These are phyloP conservation scores for Clavispora santaluciae DNA, from an alignment of 805 yeast genomes.

Conservation along the genomic window DNA sequence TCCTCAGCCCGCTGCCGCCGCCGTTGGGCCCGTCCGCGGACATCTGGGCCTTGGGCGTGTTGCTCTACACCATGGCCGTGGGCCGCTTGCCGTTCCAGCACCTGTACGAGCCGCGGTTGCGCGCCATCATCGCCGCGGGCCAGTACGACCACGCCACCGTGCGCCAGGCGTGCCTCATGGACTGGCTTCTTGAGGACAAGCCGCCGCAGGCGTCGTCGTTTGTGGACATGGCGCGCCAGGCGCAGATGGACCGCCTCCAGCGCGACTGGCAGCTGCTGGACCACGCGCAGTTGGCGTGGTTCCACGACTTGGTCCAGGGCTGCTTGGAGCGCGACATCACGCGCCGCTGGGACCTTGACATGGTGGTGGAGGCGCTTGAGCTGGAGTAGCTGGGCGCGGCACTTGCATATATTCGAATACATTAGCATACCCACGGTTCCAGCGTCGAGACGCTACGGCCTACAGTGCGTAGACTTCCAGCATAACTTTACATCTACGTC, in stretches of 20 bases:
- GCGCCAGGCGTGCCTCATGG: slow-evolving; percentile 33
- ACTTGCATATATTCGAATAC: background rate
- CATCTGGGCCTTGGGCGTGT: slow-evolving; percentile 87
- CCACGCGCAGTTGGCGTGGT: slow-evolving; percentile 21
- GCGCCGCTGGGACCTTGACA: slow-evolving; percentile 47
- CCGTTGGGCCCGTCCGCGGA: slow-evolving; percentile 68
- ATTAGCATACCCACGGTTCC: background rate
- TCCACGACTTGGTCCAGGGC: slow-evolving; percentile 40
- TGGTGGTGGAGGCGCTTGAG: slow-evolving; percentile 17
- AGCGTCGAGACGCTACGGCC: too few relatives aligned
- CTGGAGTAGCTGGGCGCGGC: background rate
- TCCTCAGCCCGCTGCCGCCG: slow-evolving; percentile 58
- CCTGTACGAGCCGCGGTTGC: slow-evolving; percentile 72
- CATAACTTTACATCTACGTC: too few relatives aligned
- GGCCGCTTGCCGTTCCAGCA: slow-evolving; percentile 82
- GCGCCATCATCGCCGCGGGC: slow-evolving; percentile 67
- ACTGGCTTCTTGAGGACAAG: slow-evolving; percentile 21
- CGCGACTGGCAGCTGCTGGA: slow-evolving; percentile 18
- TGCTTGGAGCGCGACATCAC: slow-evolving; percentile 50
- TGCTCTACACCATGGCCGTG: slow-evolving; percentile 64
- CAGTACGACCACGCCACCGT: slow-evolving; percentile 49
- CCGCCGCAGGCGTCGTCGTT: slow-evolving; percentile 10
- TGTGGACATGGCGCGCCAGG: slow-evolving; percentile 9
- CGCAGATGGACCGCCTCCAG: slow-evolving; percentile 7
- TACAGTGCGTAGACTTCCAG: too few relatives aligned